Base-by-base conservation (phyloP, 345 rosid genomes). In the Aquilaria sinensis region DNA sequence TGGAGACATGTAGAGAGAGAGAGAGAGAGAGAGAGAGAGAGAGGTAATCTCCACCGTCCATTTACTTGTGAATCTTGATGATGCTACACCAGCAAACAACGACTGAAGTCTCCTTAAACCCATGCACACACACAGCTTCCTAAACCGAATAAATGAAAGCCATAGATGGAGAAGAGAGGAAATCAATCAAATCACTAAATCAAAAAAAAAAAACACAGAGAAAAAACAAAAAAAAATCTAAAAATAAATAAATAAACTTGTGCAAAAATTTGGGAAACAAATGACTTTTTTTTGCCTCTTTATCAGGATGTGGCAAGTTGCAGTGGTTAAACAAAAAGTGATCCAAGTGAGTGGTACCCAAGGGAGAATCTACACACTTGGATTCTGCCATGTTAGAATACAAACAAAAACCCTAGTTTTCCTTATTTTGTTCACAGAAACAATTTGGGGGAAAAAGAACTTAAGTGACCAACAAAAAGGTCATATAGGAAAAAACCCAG, bases 41-140 rank as follows among this genome's bases (percentile, higher is more conserved):
- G 55, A 43, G 8, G 54, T 37, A 10, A 54, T 65, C 68, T 41
- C 67, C 70, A 43, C 72, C 66, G 64, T 52, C 69, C 72, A 71
- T 74, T 76, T 72, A 63, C 74, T 77, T 92, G 98, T 89, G 98
- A 92, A 92, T 92, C 98, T 89, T 89, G 82, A 84, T 82, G 96
- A 77, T 92, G 96, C 96, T 73, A 80, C 96, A 68, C 71, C 91
- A 55, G 83, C 89, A 84, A 83, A 70, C 81, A 77, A 85, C 91
- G 80, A 72, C 96, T 78, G 82, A 56, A 68, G 73, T 13, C 47
- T 61, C 47, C 47, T 14, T 48, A 15, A 5, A 43, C 33, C 76
- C 77, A 65, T 70, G 74, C 77, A 66, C 56, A 47, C 5, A 56
- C 5, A 48, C 3, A 48, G 0, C 11, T 71, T 0, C n/a, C 34